Evolutionary conservation across 116 monocot genomes (phyloP).

Genomic region (Thalassia testudinum): DNA sequence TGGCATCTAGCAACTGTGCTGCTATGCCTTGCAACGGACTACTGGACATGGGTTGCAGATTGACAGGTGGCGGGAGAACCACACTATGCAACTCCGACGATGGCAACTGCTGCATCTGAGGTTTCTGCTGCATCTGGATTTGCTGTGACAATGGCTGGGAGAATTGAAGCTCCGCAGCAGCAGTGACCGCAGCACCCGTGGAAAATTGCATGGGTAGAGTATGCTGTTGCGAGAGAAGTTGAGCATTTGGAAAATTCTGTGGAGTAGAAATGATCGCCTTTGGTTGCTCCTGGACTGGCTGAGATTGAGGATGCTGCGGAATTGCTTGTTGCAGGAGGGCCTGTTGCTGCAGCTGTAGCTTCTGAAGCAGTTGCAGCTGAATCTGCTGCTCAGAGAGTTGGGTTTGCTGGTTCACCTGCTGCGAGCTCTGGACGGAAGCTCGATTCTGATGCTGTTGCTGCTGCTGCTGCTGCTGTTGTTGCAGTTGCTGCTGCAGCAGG

Average conservation of each 20-base stretch:
- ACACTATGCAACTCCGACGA: neutral
- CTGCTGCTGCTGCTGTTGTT: constrained; percentile 11
- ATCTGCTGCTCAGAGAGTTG: constrained; percentile 22
- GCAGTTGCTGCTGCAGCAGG: constrained; percentile 4
- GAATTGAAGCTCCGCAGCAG: too few species aligned
- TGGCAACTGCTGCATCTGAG: neutral
- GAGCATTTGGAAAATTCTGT: constrained; percentile 6
- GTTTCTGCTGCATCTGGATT: neutral
- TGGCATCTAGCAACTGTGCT: constrained; percentile 1
- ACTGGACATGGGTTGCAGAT: neutral
- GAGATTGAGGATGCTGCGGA: constrained; percentile 3
- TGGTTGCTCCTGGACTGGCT: constrained; percentile 6
- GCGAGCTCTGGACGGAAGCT: constrained; percentile 5
- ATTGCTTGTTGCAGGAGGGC: constrained; percentile 1
- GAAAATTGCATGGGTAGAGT: too few species aligned
- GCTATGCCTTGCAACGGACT: neutral
- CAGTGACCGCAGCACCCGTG: too few species aligned
- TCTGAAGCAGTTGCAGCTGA: constrained; percentile 28
- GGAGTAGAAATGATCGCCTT: neutral
- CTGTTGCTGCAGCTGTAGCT: constrained; percentile 23
- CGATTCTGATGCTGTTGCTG: constrained; percentile 14
- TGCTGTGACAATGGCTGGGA: neutral
- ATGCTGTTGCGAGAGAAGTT: constrained; percentile 6
- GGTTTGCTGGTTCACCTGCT: constrained; percentile 12
- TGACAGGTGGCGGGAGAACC: neutral